Evolutionary conservation across 176 grass and related monocot species (phyloP), one percentile per base, ranked within the genome.

Genomic region (Carex cristatella): DNA sequence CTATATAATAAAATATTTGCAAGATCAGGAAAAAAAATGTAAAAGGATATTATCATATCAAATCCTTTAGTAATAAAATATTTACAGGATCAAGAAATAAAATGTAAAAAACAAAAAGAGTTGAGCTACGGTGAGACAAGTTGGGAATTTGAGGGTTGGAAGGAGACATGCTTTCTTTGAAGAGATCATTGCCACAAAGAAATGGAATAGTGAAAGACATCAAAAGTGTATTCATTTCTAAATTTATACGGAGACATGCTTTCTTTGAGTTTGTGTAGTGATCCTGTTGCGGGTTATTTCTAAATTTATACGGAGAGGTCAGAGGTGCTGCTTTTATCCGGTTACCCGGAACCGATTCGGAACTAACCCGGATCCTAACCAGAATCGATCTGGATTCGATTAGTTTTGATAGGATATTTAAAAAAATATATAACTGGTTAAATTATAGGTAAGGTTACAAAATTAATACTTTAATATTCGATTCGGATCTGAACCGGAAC

Each of bases 131-230:
- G 14, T 53, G 71, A 7, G 71, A 75, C 71, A 75, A 53, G 71
- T 27, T 75, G 19, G 53, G 19, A 75, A 75, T 53, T 10, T 75
- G 71, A 75, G 40, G 71, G 71, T 75, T 51, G 71, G 44, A 75
- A 75, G 71, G 71, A 53, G 28, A 75, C 71, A 75, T 74, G 18
- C 40, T 51, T 75, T 49, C 46, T 75, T 14, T 75, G 10, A 3
- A 53, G 71, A 75, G 10, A 75, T 75, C 46, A 75, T 75, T 54
- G 71, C 5, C 19, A 75, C 71, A 75, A 53, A 75, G 44, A 75
- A 75, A 75, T 27, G 18, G 9, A 75, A 75, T 75, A 12, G 71
- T 75, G 19, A 49, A 75, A 27, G 42, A 73, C 37, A 51, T 51
- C 70, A 27, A 23, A 23, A 23, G 23, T 23, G 23, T 23, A 23